A percentile compares a stretch with the other conserved stretches of the same genome.
Conservation (phyloP, 257 asterid species). For the Penstemon eatonii region DNA sequence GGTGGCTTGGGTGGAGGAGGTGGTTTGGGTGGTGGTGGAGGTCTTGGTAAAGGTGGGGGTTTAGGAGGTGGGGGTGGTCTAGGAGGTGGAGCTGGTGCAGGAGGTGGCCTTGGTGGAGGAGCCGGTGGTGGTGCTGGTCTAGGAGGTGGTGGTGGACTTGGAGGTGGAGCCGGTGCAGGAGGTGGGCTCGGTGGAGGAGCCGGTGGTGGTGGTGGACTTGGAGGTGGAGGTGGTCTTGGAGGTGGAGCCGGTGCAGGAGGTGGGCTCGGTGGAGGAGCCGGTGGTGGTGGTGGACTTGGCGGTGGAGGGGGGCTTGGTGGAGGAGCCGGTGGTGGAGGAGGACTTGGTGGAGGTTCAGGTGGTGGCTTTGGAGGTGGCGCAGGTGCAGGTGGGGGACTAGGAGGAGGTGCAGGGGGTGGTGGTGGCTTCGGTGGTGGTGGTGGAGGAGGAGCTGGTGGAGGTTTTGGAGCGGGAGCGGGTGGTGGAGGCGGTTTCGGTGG, state of each 20-base stretch:
- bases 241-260: conserved; percentile 28
- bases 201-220: conserved; percentile 38
- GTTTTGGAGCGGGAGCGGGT: conserved; percentile 28
- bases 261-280: conserved; percentile 29
- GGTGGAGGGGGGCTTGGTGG: conserved; percentile 33
- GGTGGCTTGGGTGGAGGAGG: conserved; percentile 24
- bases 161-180: background rate
- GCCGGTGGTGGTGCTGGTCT: conserved; percentile 30
- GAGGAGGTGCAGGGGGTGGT: conserved; percentile 29
- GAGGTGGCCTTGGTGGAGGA: conserved; percentile 27
- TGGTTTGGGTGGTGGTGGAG: conserved; percentile 29
- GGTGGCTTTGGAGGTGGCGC: conserved; percentile 36
- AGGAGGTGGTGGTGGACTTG: conserved; percentile 25
- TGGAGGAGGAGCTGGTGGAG: conserved; percentile 34
- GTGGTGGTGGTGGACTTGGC: conserved; percentile 47
- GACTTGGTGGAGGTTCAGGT: conserved; percentile 36
- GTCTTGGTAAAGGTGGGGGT: conserved; percentile 22
- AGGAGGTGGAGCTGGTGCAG: conserved; percentile 25
- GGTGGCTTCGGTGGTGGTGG: conserved; percentile 24
- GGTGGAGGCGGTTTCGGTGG: conserved; percentile 26
- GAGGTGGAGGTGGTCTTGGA: conserved; percentile 36
- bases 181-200: conserved; percentile 26
- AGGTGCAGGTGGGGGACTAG: conserved; percentile 37
- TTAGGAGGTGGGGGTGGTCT: conserved; percentile 21
- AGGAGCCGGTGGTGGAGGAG: conserved; percentile 36